A percentile compares a stretch with the other conserved stretches of the same genome.
Conservation (phyloP, 2,329 filamentous ascomycete species). For the Herpotrichia juniperi region DNA sequence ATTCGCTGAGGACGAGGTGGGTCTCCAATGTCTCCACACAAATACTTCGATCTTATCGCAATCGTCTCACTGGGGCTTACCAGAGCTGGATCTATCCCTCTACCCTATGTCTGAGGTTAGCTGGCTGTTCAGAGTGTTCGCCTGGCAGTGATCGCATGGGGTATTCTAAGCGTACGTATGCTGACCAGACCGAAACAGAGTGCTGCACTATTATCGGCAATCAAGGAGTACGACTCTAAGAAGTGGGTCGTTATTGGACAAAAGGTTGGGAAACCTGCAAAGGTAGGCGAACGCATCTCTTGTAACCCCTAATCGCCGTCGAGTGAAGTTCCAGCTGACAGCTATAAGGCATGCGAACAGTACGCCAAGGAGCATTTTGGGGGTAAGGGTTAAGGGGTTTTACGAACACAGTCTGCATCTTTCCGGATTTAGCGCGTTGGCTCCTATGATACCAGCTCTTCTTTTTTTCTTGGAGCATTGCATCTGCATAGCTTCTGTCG, state of each 20-base stretch:
- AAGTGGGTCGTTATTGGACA: slow-evolving; percentile 98
- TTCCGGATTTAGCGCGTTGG: slow-evolving; percentile 39
- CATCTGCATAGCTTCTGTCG: slow-evolving; percentile 34
- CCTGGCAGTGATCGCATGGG: background rate
- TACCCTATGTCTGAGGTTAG: background rate
- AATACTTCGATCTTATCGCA: too few species aligned
- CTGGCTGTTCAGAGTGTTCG: background rate
- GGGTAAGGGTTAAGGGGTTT: slow-evolving; percentile 34
- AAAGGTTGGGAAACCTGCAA: slow-evolving; percentile 97
- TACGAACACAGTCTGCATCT: slow-evolving; percentile 48
- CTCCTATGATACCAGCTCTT: slow-evolving; percentile 47
- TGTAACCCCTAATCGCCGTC: slow-evolving; percentile 7
- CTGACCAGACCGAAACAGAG: slow-evolving; percentile 59
- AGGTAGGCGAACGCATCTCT: slow-evolving; percentile 61
- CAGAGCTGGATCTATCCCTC: background rate
- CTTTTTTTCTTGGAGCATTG: slow-evolving; percentile 33
- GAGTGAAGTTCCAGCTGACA: slow-evolving; percentile 19
- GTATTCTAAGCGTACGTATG: slow-evolving; percentile 13
- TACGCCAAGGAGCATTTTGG: slow-evolving; percentile 56
- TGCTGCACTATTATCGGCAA: slow-evolving; percentile 82
- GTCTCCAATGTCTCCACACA: too few species aligned
- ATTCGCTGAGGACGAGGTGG: slow-evolving; percentile 95
- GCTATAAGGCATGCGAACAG: slow-evolving; percentile 76
- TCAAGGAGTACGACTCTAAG: slow-evolving; percentile 98
- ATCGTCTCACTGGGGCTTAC: slow-evolving; percentile 10